These are phyloP conservation scores for Ophiostoma pallidulum DNA, from an alignment of 2,329 filamentous ascomycete species.

Conservation along the genomic window DNA sequence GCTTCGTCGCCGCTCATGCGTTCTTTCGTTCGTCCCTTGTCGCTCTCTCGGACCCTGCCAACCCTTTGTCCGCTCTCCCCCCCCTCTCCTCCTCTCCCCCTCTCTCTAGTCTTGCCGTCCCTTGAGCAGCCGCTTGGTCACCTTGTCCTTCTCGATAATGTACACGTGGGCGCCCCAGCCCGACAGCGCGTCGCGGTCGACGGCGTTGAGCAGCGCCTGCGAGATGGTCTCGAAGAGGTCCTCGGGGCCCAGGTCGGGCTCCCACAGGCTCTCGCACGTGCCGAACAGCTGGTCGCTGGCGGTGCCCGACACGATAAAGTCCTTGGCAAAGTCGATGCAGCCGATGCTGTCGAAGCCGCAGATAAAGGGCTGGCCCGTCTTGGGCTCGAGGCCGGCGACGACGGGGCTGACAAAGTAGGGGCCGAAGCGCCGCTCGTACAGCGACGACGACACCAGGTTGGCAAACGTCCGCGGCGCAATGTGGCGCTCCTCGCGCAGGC, in stretches of 20 bases:
- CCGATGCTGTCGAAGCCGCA: conserved; percentile 99
- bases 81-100: not conserved
- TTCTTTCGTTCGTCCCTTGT: not conserved
- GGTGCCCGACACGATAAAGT: conserved; percentile 96
- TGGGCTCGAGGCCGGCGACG: conserved; percentile 88
- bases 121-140: conserved; percentile 97
- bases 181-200: conserved; percentile 91
- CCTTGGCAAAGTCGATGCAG: conserved; percentile 98
- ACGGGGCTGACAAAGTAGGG: conserved; percentile 95
- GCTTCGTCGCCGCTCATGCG: no score
- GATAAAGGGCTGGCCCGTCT: conserved; percentile 90
- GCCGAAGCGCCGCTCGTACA: conserved; percentile 94
- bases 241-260: conserved; percentile 88
- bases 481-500: conserved; percentile 91
- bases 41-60: no score
- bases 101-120: conserved; percentile 75
- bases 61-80: not conserved
- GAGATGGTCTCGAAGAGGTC: conserved; percentile 98
- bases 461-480: conserved; percentile 93
- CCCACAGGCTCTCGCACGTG: conserved; percentile 97
- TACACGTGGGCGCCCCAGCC: conserved; percentile 99
- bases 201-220: conserved; percentile 87
- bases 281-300: conserved; percentile 97
- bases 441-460: conserved; percentile 80
- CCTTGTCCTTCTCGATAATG: conserved; percentile 99